Evolutionary conservation across 164 flowering plant species (phyloP).

Genomic region (Magnolia changhungtana): DNA sequence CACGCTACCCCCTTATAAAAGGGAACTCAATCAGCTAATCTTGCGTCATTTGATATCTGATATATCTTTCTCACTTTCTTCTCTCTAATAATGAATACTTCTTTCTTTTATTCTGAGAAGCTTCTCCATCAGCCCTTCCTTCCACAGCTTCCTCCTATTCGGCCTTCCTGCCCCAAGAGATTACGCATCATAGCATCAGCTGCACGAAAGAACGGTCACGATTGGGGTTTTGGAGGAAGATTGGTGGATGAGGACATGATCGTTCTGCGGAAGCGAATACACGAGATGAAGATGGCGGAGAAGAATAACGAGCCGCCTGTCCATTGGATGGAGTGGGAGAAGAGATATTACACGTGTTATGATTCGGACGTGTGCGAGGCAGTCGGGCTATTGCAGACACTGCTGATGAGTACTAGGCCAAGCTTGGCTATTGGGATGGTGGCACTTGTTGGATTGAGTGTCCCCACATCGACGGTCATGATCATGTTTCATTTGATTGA

Average conservation of each 20-base stretch:
- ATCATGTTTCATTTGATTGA: conserved; percentile 23
- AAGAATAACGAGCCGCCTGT: conserved; percentile 36
- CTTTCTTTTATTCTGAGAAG: no score
- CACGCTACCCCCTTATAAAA: no score
- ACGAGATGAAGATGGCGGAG: conserved; percentile 47
- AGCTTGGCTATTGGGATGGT: conserved; percentile 40
- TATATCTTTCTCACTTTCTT: no score
- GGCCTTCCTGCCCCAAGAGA: no score
- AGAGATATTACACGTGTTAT: conserved; percentile 29
- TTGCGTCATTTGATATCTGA: no score
- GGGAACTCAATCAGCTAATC: no score
- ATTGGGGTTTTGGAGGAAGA: conserved; percentile 12
- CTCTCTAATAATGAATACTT: no score
- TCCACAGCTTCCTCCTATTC: no score
- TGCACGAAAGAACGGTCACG: not conserved
- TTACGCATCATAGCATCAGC: no score
- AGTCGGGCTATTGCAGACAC: conserved; percentile 39
- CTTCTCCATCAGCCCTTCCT: no score
- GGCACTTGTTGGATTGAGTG: conserved; percentile 28
- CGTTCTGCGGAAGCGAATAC: conserved; percentile 30
- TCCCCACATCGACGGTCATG: conserved; percentile 28
- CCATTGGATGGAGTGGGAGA: conserved; percentile 66
- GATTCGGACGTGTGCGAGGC: conserved; percentile 35
- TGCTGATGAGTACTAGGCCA: conserved; percentile 56
- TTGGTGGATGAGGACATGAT: conserved; percentile 39